phyloP scores from a whole-genome alignment of 2,329 filamentous ascomycete genomes.

The Ceratocystis harringtonii region DNA sequence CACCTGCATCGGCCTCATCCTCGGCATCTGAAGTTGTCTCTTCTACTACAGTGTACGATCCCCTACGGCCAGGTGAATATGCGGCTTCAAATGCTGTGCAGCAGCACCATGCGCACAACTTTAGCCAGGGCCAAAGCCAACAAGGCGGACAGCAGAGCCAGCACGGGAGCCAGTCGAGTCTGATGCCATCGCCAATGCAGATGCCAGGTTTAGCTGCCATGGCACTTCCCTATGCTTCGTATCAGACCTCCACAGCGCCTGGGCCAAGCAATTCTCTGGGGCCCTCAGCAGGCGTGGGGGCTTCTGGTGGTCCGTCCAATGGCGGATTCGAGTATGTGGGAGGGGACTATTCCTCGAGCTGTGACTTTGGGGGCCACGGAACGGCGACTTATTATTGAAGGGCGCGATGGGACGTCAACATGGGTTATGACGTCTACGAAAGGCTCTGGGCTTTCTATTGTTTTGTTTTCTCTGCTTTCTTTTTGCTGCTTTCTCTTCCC shows the following conservation, averaged over 20 bases:
- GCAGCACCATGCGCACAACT: neutral
- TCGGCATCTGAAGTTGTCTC: neutral
- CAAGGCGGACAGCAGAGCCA: neutral
- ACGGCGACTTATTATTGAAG: slow-evolving; percentile 3
- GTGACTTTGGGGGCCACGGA: slow-evolving; percentile 4
- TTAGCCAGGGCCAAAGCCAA: neutral
- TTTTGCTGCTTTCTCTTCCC: neutral
- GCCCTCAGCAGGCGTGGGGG: neutral
- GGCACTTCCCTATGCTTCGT: neutral
- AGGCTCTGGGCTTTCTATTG: neutral
- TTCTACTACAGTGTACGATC: neutral
- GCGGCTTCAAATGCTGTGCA: neutral
- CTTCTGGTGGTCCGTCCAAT: neutral
- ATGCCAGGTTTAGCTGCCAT: slow-evolving; percentile 1
- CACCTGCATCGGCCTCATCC: neutral
- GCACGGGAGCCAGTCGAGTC: neutral
- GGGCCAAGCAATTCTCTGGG: neutral
- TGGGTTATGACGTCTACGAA: neutral
- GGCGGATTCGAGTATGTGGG: slow-evolving; percentile 12
- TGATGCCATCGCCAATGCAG: neutral
- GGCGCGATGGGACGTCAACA: neutral
- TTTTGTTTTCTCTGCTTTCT: slow-evolving; percentile 5
- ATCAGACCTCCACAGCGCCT: neutral
- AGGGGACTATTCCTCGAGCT: slow-evolving; percentile 1
- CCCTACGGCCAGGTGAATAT: neutral